Conservation (phyloP, 2,329 filamentous ascomycete species). For the Botryotinia globosa region DNA sequence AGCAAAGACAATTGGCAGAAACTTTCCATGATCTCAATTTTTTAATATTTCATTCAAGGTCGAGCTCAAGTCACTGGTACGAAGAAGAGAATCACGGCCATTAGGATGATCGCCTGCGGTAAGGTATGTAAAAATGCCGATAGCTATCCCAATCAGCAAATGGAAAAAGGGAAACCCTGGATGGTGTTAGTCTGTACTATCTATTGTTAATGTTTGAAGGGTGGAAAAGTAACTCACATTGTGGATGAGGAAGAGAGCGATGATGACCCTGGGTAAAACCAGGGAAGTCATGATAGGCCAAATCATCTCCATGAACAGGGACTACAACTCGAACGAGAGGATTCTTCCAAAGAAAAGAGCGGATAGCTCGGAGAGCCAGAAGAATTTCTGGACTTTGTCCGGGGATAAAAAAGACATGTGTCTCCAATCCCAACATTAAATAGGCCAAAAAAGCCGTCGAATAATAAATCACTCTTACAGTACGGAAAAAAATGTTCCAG, state of each 20-base stretch:
- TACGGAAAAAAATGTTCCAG: no score
- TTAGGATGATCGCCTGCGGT: neutral
- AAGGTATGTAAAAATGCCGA: neutral
- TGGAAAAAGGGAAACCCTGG: constrained; percentile 12
- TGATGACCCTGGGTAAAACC: neutral
- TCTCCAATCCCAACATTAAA: neutral
- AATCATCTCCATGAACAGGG: neutral
- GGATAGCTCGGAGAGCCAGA: neutral
- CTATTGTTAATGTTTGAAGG: neutral
- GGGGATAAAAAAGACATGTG: neutral
- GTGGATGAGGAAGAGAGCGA: constrained; percentile 3
- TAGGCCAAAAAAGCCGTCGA: neutral
- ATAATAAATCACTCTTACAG: fast-evolving
- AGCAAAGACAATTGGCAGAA: neutral
- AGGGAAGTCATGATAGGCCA: neutral
- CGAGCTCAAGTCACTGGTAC: neutral
- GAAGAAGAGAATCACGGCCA: neutral
- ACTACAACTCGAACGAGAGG: neutral
- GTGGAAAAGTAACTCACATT: neutral
- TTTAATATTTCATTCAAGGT: neutral
- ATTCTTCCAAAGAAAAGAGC: neutral
- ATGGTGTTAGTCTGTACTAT: neutral
- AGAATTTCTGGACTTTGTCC: neutral
- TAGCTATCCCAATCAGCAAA: neutral
- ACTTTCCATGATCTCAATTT: neutral